Evolutionary conservation across 306 rosid genomes (phyloP).

Genomic region (Abrus precatorius): DNA sequence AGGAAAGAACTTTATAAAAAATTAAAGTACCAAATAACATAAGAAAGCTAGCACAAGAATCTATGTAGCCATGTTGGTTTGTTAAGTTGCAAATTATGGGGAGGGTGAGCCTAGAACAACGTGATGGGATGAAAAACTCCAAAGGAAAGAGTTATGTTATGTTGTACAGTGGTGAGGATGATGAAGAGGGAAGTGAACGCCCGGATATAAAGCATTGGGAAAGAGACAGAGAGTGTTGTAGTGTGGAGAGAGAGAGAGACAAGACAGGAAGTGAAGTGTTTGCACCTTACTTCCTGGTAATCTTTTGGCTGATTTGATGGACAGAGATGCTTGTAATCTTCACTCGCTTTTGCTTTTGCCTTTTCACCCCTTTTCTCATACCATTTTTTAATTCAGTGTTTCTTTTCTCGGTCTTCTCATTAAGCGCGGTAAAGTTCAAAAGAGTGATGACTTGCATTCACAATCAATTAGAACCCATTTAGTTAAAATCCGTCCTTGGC

Average conservation of each 20-base stretch:
- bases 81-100: background rate
- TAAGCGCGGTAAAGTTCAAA: conserved; percentile 15
- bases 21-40: conserved; percentile 2
- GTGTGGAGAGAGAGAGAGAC: conserved; percentile 29
- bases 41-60: background rate
- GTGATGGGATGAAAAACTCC: background rate
- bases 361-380: background rate
- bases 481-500: background rate
- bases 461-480: background rate
- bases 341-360: conserved; percentile 22
- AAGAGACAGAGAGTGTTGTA: conserved; percentile 2
- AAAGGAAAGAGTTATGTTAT: conserved; percentile 10
- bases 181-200: background rate
- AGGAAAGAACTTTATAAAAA: conserved; percentile 4
- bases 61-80: conserved; percentile 11
- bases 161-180: background rate
- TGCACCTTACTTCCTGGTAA: conserved; percentile 26
- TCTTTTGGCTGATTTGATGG: conserved; percentile 51
- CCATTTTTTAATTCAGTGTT: background rate
- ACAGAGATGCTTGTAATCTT: background rate
- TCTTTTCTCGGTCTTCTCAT: conserved; percentile 7
- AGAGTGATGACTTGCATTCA: background rate
- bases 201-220: conserved; percentile 31
- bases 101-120: conserved; percentile 19
- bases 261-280: conserved; percentile 30